Evolutionary conservation across 805 yeast species (phyloP), one percentile per base, ranked within the genome.

Genomic region (Starmerella davenportii): DNA sequence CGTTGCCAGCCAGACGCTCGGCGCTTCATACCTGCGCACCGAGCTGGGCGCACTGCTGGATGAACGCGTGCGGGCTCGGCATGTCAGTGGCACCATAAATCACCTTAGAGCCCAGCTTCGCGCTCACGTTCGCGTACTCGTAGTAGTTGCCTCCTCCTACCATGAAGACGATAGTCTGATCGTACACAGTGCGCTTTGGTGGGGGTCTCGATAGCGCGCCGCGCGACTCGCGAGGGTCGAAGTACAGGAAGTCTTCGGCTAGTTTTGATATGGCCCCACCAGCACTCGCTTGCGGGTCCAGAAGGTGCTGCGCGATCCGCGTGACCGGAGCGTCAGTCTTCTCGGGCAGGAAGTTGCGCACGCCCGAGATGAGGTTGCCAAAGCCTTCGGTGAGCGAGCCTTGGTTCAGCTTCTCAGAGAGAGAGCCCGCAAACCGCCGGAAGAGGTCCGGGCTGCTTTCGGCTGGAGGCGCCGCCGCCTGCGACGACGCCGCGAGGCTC

Each of bases 61-160:
- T 39, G 35, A 57, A 57, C 21, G 39, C 39, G 25, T 45, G 40
- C 4, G 61, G 61, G 5, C 58, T 49, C 16, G 54, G 47, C 24
- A 51, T 40, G 45, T 71, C 74, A 2, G 94, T 82, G 50, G 92
- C 74, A 21, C 98, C 98, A 56, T 90, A 87, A 18, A 79, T 70
- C 24, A 90, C 79, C 27, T 64, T 63, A 0, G 73, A 71, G 17
- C 47, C 46, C 21, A 45, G 40, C 92, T 94, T 85, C 57, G 85
- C 94, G 57, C 81, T 93, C 52, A 90, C 68, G 53, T 87, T 87
- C 43, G 85, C 92, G 55, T 87, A 90, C 61, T 90, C 99, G 45
- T 80, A 62, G 55, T 84, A 90, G 58, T 81, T 85, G 35, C 96
- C 96, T 27, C 98, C 98, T 20, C 98, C 99, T 40, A 90, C 85